Conservation (phyloP, 441 rosid species). For the Eruca vesicaria region DNA sequence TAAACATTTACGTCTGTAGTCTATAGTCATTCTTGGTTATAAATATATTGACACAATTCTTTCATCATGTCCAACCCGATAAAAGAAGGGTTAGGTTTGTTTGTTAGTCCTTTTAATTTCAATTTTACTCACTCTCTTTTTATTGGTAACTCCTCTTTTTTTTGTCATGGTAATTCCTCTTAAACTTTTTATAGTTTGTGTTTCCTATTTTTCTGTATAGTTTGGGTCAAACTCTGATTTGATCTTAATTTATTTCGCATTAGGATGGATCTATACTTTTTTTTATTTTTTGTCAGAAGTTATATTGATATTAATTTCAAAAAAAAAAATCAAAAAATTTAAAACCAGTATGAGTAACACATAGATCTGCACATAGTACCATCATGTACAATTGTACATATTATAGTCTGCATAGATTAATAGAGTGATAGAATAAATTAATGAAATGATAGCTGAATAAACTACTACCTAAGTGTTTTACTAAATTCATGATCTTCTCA, state of each 20-base stretch:
- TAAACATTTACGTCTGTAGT: neutral
- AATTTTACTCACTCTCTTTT: neutral
- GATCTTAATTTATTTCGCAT: neutral
- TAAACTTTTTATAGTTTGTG: neutral
- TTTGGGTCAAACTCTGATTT: neutral
- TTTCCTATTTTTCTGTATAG: neutral
- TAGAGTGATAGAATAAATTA: neutral
- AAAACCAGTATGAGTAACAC: neutral
- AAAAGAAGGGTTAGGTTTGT: neutral
- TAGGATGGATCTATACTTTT: neutral
- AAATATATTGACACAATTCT: neutral
- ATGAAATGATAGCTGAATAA: neutral
- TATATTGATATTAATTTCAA: neutral
- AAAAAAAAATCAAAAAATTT: neutral
- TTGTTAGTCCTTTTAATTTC: neutral
- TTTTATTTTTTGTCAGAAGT: neutral
- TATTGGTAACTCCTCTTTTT: neutral
- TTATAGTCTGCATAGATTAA: neutral
- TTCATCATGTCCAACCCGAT: neutral
- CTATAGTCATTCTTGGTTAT: neutral
- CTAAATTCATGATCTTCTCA: slow-evolving; percentile 9
- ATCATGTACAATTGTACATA: neutral
- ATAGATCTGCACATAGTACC: neutral
- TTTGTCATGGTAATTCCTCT: neutral
- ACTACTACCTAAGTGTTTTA: neutral